Evolutionary conservation across 2,329 filamentous ascomycete species (phyloP).

Genomic region (Rutstroemia sp.): DNA sequence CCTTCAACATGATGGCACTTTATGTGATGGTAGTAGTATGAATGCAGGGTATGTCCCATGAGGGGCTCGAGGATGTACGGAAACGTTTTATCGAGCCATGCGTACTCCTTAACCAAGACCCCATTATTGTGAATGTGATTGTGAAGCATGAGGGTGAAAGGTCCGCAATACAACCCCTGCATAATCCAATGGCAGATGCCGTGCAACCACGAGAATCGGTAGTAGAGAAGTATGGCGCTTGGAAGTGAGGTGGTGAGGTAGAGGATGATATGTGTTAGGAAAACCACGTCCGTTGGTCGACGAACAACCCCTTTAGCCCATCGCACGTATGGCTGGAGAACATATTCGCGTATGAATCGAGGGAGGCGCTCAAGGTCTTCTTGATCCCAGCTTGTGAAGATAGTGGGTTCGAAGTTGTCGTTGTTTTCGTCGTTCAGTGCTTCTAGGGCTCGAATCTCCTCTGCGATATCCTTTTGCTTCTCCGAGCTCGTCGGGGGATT

Average conservation of each 20-base stretch:
- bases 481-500: not conserved
- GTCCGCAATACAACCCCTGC: slow-evolving; percentile 61
- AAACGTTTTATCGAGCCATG: slow-evolving; percentile 54
- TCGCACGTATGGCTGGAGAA: slow-evolving; percentile 15
- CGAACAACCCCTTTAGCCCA: slow-evolving; percentile 20
- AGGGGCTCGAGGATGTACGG: slow-evolving; percentile 69
- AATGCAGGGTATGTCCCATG: slow-evolving; percentile 80
- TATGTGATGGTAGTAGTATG: slow-evolving; percentile 79
- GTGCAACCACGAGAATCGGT: slow-evolving; percentile 60
- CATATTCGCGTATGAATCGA: slow-evolving; percentile 1
- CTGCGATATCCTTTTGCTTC: slow-evolving; percentile 1
- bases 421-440: slow-evolving; percentile 10
- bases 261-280: slow-evolving; percentile 67
- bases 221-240: slow-evolving; percentile 58
- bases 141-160: slow-evolving; percentile 76
- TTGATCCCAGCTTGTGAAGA: slow-evolving; percentile 19
- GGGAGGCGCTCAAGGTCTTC: slow-evolving; percentile 16
- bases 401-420: slow-evolving; percentile 18
- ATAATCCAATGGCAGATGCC: slow-evolving; percentile 58
- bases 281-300: slow-evolving; percentile 56
- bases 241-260: slow-evolving; percentile 65
- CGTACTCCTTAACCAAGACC: slow-evolving; percentile 49
- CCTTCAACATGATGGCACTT: slow-evolving; percentile 81
- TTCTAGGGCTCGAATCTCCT: slow-evolving; percentile 6
- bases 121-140: slow-evolving; percentile 77